These are phyloP conservation scores for Penicillium hordei DNA, from an alignment of 2,329 filamentous ascomycete species.

Conservation along the genomic window DNA sequence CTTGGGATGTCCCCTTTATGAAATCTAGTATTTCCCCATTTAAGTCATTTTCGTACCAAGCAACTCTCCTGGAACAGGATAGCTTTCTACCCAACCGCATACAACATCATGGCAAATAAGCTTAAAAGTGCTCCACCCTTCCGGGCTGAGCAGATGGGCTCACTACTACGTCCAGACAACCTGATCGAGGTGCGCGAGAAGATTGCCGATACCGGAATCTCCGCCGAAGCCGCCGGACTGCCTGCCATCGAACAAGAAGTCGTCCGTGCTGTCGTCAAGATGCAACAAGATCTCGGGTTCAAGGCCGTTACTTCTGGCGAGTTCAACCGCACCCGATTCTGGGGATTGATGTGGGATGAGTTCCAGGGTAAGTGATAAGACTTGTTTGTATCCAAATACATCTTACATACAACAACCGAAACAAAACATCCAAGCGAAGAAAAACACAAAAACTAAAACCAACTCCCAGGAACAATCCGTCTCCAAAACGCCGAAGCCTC, in stretches of 20 bases:
- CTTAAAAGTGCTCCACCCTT: constrained; percentile 25
- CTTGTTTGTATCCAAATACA: not conserved
- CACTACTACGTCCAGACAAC: constrained; percentile 20
- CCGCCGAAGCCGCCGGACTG: constrained; percentile 20
- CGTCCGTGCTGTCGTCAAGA: constrained; percentile 22
- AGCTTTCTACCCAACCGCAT: not conserved
- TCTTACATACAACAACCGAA: too few relatives aligned
- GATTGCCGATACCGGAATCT: constrained; percentile 20
- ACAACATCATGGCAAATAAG: constrained; percentile 12
- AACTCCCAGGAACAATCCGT: constrained; percentile 46
- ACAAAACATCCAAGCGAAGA: not conserved
- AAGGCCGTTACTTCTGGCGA: constrained; percentile 25
- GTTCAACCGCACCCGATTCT: constrained; percentile 26
- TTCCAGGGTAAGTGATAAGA: constrained; percentile 20
- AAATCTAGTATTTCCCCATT: not conserved
- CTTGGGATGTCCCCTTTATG: not conserved
- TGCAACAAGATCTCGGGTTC: constrained; percentile 24
- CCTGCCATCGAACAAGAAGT: constrained; percentile 1
- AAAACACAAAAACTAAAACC: constrained; percentile 46
- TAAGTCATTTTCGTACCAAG: not conserved
- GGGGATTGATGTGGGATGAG: constrained; percentile 28
- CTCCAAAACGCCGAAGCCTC: constrained; percentile 28
- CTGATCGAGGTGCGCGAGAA: constrained; percentile 22
- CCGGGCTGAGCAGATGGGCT: constrained; percentile 27
- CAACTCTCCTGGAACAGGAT: not conserved